Evolutionary conservation across 345 rosid species (phyloP), one percentile per base, ranked within the genome.

Genomic region (Linum trigynum): DNA sequence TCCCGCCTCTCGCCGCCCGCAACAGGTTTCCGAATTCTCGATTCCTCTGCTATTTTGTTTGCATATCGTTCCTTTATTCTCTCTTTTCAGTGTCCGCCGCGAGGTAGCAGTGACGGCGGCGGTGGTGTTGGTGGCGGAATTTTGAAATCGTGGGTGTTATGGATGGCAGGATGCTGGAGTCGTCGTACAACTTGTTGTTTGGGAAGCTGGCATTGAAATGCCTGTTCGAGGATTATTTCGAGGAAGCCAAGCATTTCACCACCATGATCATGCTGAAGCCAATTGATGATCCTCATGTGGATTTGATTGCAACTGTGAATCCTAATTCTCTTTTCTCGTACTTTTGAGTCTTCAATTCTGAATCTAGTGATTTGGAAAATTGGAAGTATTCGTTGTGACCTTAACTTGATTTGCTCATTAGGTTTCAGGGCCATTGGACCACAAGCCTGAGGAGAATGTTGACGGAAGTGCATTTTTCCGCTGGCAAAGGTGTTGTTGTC

Each of bases 1-100:
- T 81, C 76, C 98, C 96, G 38, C 98, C 98, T 12, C 85, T 92
- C 42, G 89, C 91, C 15, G 91, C 91, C 63, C 96, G 98, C 55
- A 82, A 74, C 78, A 85, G 98, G 96, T 86, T 12, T 9, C 40
- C 9, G 2, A 5, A 14, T 7, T 41, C 5, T 43, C 39, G 4
- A 11, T 48, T 48, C 45, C 63, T 37, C 16, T 15, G 2, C 23
- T 23, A 0, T 3, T 23, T 62, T 6, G 11, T 39, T 15, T 39
- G 3, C 39, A 12, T n/a, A 1, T 42, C 23, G n/a, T 38, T 16
- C n/a, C 1, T 23, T 23, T 23, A 0, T 23, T 23, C 32, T 1
- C 32, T 23, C 32, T 23, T 23, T 23, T 1, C 32, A 23, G 1
- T 23, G 32, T 23, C 32, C 32, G 32, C 32, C 1, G 32, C 32